These are phyloP conservation scores for Castanea sativa DNA, from an alignment of 306 rosid species.

Conservation along the genomic window DNA sequence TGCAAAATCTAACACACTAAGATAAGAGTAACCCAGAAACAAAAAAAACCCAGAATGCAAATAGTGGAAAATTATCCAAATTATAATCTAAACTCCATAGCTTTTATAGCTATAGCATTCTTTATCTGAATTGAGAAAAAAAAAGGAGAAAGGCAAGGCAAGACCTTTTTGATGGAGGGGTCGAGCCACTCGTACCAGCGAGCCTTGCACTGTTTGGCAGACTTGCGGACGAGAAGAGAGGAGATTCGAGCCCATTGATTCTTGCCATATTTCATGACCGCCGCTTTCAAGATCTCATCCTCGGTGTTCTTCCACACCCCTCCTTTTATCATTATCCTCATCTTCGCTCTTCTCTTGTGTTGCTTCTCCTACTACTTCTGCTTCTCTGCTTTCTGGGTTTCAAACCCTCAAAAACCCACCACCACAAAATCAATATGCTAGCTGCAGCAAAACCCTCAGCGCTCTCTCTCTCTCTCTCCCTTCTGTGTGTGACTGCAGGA, in stretches of 20 bases:
- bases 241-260: slow-evolving; percentile 98
- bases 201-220: slow-evolving; percentile 96
- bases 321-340: slow-evolving; percentile 98
- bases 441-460: too few species aligned
- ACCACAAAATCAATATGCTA: too few species aligned
- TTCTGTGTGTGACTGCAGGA: too few species aligned
- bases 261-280: slow-evolving; percentile 93
- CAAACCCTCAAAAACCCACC: too few species aligned
- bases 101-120: too few species aligned
- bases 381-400: too few species aligned
- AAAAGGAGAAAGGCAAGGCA: background rate
- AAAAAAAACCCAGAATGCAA: too few species aligned
- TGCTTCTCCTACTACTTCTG: background rate
- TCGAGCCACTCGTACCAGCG: slow-evolving; percentile 99
- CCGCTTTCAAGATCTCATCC: slow-evolving; percentile 96
- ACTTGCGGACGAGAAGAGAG: slow-evolving; percentile 87
- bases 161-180: slow-evolving; percentile 90
- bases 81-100: too few species aligned
- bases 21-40: too few species aligned
- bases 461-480: background rate
- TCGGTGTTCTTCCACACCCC: slow-evolving; percentile 99
- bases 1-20: too few species aligned
- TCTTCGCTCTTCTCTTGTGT: slow-evolving; percentile 36
- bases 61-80: too few species aligned
- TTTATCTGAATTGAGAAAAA: background rate